Evolutionary conservation across 192 early-diverging fungal genomes (phyloP), one percentile per base, ranked within the genome.

Genomic region (Entophlyctis helioformis): DNA sequence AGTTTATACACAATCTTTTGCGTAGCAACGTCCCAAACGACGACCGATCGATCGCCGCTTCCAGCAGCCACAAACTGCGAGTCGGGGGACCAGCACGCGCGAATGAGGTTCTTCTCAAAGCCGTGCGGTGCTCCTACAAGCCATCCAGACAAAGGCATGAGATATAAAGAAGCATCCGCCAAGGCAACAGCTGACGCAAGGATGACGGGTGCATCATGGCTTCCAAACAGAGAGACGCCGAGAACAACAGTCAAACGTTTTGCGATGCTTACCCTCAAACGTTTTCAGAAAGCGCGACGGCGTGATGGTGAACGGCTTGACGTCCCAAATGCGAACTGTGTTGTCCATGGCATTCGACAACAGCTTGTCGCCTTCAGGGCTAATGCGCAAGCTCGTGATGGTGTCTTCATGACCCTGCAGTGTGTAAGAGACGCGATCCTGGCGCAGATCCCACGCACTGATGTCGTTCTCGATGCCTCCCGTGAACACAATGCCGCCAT

Each of bases 311-410:
- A 87, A 96, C 2, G 91, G 95, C 24, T 86, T 86, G 3, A 96
- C 72, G 62, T 98, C 89, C 95, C 95, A 98, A 25, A 91, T 78
- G 18, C 86, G 69, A 11, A 89, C 88, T 63, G 90, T 91, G 59
- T 93, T 95, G 62, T 99, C 96, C 80, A 96, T 86, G 3, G 84
- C 73, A 44, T 90, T 89, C 6, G 84, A 86, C 29, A 93, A 53
- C 21, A 99, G 64, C 44, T 76, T 70, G 35, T 74, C 73, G 19
- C 93, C 91, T 49, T 91, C 85, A 8, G 90, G 87, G 24, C 83
- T 84, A 15, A 95, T 43, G 11, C 78, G 55, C 21, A 98, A 43
- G 0, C 94, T 90, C 23, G 90, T 84, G 42, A 98, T 70, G 1
- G 88, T 91, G 63, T 94, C 93, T 15, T 78, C 60, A 45, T 99